These are phyloP conservation scores for Pseudogymnoascus sp. DNA, from an alignment of 2,329 filamentous ascomycete species.

Conservation along the genomic window DNA sequence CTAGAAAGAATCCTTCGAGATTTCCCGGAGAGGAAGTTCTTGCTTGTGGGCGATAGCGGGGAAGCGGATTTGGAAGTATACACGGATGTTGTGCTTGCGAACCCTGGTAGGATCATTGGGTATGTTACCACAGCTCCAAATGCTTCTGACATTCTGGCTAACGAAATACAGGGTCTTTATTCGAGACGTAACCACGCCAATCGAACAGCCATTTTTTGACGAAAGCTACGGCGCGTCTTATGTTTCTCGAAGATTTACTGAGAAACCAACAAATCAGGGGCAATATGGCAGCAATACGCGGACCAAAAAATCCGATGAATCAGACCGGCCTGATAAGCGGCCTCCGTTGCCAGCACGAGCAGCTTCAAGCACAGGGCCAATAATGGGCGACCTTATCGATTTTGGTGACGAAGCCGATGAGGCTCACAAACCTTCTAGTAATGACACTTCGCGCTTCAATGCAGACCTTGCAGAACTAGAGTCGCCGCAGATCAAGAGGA, in stretches of 20 bases:
- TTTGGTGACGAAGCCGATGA: slow-evolving; percentile 44
- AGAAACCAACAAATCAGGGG: slow-evolving; percentile 14
- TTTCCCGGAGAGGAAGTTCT: slow-evolving; percentile 81
- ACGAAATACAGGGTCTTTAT: slow-evolving; percentile 59
- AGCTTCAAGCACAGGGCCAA: slow-evolving; percentile 26
- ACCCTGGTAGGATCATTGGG: slow-evolving; percentile 71
- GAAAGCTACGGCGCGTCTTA: slow-evolving; percentile 26
- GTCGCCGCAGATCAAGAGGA: slow-evolving; percentile 25
- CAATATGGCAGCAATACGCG: not conserved
- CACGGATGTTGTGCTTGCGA: slow-evolving; percentile 77
- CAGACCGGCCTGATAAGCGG: slow-evolving; percentile 16
- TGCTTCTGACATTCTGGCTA: not conserved
- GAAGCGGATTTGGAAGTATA: slow-evolving; percentile 97
- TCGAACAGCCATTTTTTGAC: slow-evolving; percentile 70
- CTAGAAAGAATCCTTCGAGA: slow-evolving; percentile 79
- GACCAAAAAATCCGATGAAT: slow-evolving; percentile 7
- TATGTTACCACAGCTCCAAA: slow-evolving; percentile 22
- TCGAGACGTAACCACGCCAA: slow-evolving; percentile 81
- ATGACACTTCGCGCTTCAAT: slow-evolving; percentile 22
- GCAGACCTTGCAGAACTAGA: slow-evolving; percentile 21
- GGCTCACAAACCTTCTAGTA: slow-evolving; percentile 28
- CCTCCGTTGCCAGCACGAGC: slow-evolving; percentile 22
- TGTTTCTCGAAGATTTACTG: slow-evolving; percentile 18
- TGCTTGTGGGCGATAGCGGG: slow-evolving; percentile 90
- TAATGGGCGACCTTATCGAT: slow-evolving; percentile 52